phyloP scores from a whole-genome alignment of 768 basidiomycete genomes.

The Pholiota microspora region DNA sequence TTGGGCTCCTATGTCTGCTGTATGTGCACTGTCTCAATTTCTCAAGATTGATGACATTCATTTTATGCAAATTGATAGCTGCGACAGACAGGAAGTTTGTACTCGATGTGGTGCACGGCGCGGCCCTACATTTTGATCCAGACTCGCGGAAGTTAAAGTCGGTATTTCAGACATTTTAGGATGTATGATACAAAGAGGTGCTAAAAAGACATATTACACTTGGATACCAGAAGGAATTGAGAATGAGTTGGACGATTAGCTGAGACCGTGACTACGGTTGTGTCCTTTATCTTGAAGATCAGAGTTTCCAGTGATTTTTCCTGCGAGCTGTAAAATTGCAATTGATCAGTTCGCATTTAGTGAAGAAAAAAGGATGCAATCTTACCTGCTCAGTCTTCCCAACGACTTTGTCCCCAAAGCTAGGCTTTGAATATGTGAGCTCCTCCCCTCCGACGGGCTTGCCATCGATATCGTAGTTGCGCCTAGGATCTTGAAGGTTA shows the following conservation, averaged over 20 bases:
- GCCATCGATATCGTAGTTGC: constrained; percentile 1
- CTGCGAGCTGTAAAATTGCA: constrained; percentile 30
- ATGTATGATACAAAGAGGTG: no score
- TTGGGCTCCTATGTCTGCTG: background rate
- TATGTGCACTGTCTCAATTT: background rate
- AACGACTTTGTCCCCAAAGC: constrained; percentile 48
- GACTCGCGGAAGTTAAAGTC: no score
- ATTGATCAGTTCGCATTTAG: background rate
- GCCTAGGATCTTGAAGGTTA: background rate
- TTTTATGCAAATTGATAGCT: background rate
- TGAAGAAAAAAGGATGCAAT: background rate
- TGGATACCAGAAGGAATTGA: no score
- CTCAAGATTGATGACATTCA: background rate
- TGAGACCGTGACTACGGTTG: constrained; percentile 34
- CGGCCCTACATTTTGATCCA: background rate
- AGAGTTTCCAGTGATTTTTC: constrained; percentile 45
- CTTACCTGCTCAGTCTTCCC: constrained; percentile 58
- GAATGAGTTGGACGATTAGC: no score
- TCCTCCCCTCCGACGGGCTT: background rate
- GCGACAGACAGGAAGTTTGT: background rate
- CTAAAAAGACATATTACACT: no score
- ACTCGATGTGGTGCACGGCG: background rate
- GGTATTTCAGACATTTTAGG: no score
- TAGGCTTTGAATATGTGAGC: constrained; percentile 38
- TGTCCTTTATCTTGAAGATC: constrained; percentile 57